Evolutionary conservation across 2,329 filamentous ascomycete species (phyloP).

Genomic region (Bisporella sp.): DNA sequence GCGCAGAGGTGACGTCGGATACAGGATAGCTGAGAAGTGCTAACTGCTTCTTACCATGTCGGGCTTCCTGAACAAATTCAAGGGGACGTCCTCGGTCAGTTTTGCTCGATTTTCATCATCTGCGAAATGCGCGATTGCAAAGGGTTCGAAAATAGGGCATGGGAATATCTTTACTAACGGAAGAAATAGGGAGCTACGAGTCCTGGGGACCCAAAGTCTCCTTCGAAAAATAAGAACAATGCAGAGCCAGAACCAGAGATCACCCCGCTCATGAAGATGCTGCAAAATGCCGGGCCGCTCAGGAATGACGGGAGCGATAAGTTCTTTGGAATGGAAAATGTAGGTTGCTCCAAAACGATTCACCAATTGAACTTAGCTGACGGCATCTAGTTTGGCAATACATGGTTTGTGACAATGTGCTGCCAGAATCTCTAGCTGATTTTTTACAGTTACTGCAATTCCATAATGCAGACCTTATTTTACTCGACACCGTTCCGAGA

Average conservation of each 20-base stretch:
- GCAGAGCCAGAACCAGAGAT: slow-evolving; percentile 38
- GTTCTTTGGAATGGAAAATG: slow-evolving; percentile 97
- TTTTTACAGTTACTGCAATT: slow-evolving; percentile 82
- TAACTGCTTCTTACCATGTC: slow-evolving; percentile 35
- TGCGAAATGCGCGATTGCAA: neutral
- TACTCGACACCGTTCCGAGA: slow-evolving; percentile 93
- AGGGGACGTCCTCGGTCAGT: slow-evolving; percentile 48
- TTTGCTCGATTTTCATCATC: slow-evolving; percentile 1
- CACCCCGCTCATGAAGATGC: slow-evolving; percentile 64
- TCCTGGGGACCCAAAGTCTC: slow-evolving; percentile 14
- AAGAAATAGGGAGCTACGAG: slow-evolving; percentile 13
- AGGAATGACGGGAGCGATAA: slow-evolving; percentile 89
- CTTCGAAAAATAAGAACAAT: slow-evolving; percentile 23
- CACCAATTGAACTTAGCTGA: neutral
- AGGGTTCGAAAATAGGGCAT: no score
- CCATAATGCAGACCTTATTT: slow-evolving; percentile 93
- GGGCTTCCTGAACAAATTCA: slow-evolving; percentile 53
- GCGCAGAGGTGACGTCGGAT: no score
- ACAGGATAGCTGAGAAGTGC: neutral
- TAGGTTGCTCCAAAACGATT: slow-evolving; percentile 41
- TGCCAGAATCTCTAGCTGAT: slow-evolving; percentile 18
- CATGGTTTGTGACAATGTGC: slow-evolving; percentile 58
- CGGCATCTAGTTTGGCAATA: slow-evolving; percentile 78
- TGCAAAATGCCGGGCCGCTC: slow-evolving; percentile 73
- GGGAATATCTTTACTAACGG: slow-evolving; percentile 6